A percentile compares a stretch with the other conserved stretches of the same genome.
These are phyloP conservation scores for Linnemannia exigua DNA, from an alignment of 192 early-diverging fungal species.

Conservation along the genomic window DNA sequence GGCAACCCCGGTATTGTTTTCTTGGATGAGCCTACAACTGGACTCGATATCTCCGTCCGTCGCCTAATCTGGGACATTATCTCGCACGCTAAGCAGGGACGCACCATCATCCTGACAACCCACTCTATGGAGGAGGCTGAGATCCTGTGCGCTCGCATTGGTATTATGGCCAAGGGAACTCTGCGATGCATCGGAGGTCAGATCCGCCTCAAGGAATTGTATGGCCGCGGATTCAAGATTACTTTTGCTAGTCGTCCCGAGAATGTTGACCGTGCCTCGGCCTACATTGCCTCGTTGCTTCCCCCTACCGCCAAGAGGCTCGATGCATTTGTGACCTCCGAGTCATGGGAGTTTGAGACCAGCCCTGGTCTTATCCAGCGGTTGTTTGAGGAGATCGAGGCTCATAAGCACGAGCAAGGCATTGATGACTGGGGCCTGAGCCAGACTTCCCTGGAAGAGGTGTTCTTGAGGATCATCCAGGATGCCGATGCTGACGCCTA, in stretches of 20 bases:
- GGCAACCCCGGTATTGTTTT: conserved; percentile 80
- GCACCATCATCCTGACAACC: conserved; percentile 79
- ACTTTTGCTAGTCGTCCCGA: conserved; percentile 62
- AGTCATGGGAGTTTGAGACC: conserved; percentile 77
- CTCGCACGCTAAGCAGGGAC: conserved; percentile 64
- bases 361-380: conserved; percentile 61
- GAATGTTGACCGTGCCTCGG: conserved; percentile 60
- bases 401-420: conserved; percentile 64
- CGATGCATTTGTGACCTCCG: conserved; percentile 67
- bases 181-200: conserved; percentile 74
- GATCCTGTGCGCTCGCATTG: conserved; percentile 78
- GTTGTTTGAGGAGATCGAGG: conserved; percentile 75
- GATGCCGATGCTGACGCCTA: conserved; percentile 62
- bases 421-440: conserved; percentile 82
- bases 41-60: conserved; percentile 81
- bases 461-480: conserved; percentile 74
- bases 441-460: conserved; percentile 79
- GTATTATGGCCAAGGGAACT: conserved; percentile 83
- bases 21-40: conserved; percentile 87
- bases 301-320: conserved; percentile 61
- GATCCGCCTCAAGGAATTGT: conserved; percentile 73
- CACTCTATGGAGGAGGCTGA: conserved; percentile 89
- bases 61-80: conserved; percentile 83
- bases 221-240: conserved; percentile 81
- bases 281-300: conserved; percentile 65